Base-by-base conservation (phyloP, 306 rosid species). In the Canavalia ensiformis region DNA sequence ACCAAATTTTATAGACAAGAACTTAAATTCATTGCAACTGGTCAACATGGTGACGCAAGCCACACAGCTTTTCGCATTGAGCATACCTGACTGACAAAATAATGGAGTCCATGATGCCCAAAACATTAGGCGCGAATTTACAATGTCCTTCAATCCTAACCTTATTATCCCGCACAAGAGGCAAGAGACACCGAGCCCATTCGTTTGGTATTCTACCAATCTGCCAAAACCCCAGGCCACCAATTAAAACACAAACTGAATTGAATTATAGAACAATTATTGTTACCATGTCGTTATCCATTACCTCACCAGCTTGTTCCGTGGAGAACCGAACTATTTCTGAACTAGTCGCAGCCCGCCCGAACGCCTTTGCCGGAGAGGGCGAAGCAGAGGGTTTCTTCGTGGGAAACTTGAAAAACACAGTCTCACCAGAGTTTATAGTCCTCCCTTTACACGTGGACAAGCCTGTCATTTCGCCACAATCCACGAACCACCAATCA, bases 201-300 rank as follows among this genome's bases (percentile, higher is more conserved):
- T 92, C 98, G 8, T 92, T 95, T 0, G 98, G 98, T 86, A 95
- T 95, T 83, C 98, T 80, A 78, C 98, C 98, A 80, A 92, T 89
- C 98, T 95, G 88, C 76, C 82, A 78, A 52, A 57, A 18, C 13
- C 5, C 30, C 31, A 5, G 3, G 33, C 77, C 81, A 78, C 60
- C 56, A 66, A 59, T 64, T n/a, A 12, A 75, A 81, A 75, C 83
- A 80, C 74, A 39, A 9, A n/a, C n/a, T 41, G 34, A 29, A 51
- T 12, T 65, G 18, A 72, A 69, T 9, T 51, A 34, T n/a, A 10
- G 12, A 68, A n/a, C 58, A 57, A 46, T 35, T 10, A 37, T 2
- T 37, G 41, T 54, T 70, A 35, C 57, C 4, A 25, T 9, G 31
- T 55, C 11, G 5, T 35, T 9, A 3, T 10, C 18, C 54, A 59